A percentile compares a stretch with the other conserved stretches of the same genome.
Conservation (phyloP, 2,329 filamentous ascomycete species). For the Pestalotiopsis sp. region DNA sequence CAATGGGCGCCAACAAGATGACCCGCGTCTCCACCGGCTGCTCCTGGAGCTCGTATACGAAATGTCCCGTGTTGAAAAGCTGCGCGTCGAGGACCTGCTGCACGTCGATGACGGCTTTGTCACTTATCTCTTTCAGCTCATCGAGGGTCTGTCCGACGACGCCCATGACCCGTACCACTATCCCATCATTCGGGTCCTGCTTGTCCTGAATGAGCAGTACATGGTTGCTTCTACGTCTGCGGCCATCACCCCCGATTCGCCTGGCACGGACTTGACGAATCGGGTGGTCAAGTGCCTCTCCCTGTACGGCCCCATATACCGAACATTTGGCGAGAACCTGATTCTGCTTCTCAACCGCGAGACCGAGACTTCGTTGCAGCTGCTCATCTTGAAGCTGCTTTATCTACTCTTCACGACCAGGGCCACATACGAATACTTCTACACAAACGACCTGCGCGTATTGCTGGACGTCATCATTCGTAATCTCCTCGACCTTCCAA, state of each 20-base stretch:
- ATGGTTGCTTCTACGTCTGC: constrained; percentile 75
- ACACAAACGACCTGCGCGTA: constrained; percentile 94
- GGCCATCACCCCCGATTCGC: constrained; percentile 40
- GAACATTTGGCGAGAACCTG: constrained; percentile 97
- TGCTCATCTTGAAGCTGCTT: constrained; percentile 93
- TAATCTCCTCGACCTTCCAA: constrained; percentile 92
- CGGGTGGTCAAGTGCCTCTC: constrained; percentile 91
- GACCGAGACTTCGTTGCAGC: constrained; percentile 88
- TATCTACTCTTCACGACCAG: constrained; percentile 94
- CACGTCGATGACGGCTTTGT: constrained; percentile 83
- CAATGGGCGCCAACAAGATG: constrained; percentile 63
- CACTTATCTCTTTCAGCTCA: constrained; percentile 79
- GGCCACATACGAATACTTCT: constrained; percentile 96
- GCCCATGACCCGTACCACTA: constrained; percentile 94
- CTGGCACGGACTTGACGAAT: constrained; percentile 71
- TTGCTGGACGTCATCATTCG: constrained; percentile 94
- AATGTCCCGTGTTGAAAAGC: constrained; percentile 88
- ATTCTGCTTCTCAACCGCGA: constrained; percentile 94
- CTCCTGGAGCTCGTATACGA: constrained; percentile 92
- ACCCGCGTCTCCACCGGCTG: constrained; percentile 75
- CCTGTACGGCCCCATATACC: constrained; percentile 76
- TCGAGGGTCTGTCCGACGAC: constrained; percentile 86
- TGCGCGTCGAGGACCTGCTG: constrained; percentile 75
- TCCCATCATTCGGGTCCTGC: constrained; percentile 88
- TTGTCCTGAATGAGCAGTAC: constrained; percentile 97